Evolutionary conservation across 2,329 filamentous ascomycete genomes (phyloP).

Genomic region (Cryphonectria nitschkei): DNA sequence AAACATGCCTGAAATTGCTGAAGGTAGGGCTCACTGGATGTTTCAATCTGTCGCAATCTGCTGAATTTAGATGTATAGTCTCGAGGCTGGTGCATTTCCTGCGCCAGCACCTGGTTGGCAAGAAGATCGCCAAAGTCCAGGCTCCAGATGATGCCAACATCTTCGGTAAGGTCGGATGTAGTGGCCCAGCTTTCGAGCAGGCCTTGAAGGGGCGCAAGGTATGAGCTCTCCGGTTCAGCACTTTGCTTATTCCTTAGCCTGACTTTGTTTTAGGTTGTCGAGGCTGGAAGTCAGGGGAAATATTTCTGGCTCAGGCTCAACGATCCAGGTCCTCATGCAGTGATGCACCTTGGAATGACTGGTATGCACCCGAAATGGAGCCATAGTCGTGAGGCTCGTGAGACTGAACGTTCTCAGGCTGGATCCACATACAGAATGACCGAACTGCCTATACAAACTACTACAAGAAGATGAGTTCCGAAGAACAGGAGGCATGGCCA

Average conservation of each 20-base stretch:
- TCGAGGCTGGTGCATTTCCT: conserved; percentile 87
- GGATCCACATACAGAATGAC: conserved; percentile 84
- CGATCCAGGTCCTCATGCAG: conserved; percentile 78
- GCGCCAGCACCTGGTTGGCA: conserved; percentile 80
- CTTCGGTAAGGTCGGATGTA: conserved; percentile 89
- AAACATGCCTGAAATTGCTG: conserved; percentile 65
- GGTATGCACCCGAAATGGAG: conserved; percentile 41
- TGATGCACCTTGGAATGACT: conserved; percentile 86
- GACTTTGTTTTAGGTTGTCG: conserved; percentile 48
- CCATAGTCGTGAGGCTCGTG: conserved; percentile 40
- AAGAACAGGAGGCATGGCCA: conserved; percentile 72
- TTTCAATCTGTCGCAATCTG: conserved; percentile 7
- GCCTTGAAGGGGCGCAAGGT: conserved; percentile 74
- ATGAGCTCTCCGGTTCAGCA: background rate
- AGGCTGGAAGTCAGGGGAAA: conserved; percentile 87
- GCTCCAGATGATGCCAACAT: conserved; percentile 82
- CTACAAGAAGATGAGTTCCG: conserved; percentile 71
- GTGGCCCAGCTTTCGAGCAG: conserved; percentile 71
- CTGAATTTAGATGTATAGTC: conserved; percentile 51
- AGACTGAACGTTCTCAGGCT: conserved; percentile 58
- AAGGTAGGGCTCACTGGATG: conserved; percentile 46
- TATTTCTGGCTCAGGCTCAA: conserved; percentile 82
- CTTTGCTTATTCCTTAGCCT: background rate
- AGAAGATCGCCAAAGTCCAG: conserved; percentile 70
- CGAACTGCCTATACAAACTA: conserved; percentile 80